Evolutionary conservation across 306 rosid genomes (phyloP), one percentile per base, ranked within the genome.

Genomic region (Parietaria judaica): DNA sequence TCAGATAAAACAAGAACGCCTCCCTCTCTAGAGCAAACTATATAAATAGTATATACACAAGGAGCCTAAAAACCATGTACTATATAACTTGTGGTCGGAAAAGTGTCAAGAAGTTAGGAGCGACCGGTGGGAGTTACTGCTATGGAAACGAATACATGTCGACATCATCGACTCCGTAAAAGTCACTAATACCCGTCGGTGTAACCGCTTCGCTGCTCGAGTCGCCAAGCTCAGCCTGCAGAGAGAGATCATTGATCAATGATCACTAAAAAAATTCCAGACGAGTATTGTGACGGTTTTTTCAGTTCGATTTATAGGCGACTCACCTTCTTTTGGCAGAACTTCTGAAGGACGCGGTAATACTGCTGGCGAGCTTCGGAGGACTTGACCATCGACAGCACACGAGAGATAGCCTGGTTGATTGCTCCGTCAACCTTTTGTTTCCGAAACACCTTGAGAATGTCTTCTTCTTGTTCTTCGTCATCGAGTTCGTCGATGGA

Each of bases 381-480:
- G 72, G 86, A 84, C 43, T 72, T 76, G n/a, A 78, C 90, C 99
- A 88, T 86, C 38, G 97, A 88, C 69, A 78, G 46, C 51, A 94
- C 99, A 63, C 87, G 76, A 0, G 89, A 73, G 54, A 94, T 75
- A 64, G 97, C 95, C 80, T 76, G 77, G 2, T 84, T 81, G 63
- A 88, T 65, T 50, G 84, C 78, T 62, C 41, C 87, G 61, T 88
- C 70, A 8, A 94, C 97, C 72, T 84, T 94, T 74, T 86, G 77
- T 72, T 86, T 75, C 47, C 97, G 84, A 80, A 86, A 94, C 71
- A 64, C 84, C 78, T 74, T 86, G 68, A 88, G 89, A 74, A 94
- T 76, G 60, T 94, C 99, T 55, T 87, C 97, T 17, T 86, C 99
- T 37, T 83, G 95, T 74, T 73, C 77, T 52, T 80, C 92, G 51